Evolutionary conservation across 2,329 filamentous ascomycete species (phyloP).

Genomic region (Hypoxylon sp.): DNA sequence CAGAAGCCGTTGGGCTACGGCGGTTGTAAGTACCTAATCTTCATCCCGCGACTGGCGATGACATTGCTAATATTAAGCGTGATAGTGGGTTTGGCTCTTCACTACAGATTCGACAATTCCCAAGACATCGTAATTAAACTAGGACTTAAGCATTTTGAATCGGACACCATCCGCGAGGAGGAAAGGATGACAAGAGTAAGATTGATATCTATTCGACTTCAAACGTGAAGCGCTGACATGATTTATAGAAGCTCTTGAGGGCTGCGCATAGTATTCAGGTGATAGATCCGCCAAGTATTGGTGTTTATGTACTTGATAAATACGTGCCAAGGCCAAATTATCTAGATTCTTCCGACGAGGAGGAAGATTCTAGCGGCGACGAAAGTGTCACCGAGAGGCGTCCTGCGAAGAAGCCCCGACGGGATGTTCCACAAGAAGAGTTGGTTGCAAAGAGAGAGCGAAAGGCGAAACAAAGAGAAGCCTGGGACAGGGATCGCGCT

Average conservation of each 20-base stretch:
- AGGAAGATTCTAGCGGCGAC: constrained; percentile 22
- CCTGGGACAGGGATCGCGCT: neutral
- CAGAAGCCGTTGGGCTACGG: constrained; percentile 25
- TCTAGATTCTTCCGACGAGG: constrained; percentile 20
- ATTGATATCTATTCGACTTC: neutral
- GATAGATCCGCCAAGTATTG: neutral
- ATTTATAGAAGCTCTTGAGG: constrained; percentile 12
- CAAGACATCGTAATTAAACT: constrained; percentile 29
- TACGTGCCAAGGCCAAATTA: neutral
- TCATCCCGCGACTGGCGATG: neutral
- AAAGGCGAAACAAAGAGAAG: neutral
- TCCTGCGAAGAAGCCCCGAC: neutral
- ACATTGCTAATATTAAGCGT: constrained; percentile 1
- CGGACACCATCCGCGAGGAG: constrained; percentile 16
- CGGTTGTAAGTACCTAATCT: constrained; percentile 34
- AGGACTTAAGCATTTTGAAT: neutral
- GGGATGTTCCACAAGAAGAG: neutral
- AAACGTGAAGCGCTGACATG: neutral
- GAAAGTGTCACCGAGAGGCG: constrained; percentile 13
- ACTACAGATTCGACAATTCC: constrained; percentile 8
- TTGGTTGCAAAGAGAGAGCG: neutral
- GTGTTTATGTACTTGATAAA: neutral
- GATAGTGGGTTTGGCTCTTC: constrained; percentile 32
- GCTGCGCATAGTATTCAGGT: constrained; percentile 30
- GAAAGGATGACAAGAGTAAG: constrained; percentile 16